Base-by-base conservation (phyloP, 2,329 filamentous ascomycete species). In the Alternaria alternata region DNA sequence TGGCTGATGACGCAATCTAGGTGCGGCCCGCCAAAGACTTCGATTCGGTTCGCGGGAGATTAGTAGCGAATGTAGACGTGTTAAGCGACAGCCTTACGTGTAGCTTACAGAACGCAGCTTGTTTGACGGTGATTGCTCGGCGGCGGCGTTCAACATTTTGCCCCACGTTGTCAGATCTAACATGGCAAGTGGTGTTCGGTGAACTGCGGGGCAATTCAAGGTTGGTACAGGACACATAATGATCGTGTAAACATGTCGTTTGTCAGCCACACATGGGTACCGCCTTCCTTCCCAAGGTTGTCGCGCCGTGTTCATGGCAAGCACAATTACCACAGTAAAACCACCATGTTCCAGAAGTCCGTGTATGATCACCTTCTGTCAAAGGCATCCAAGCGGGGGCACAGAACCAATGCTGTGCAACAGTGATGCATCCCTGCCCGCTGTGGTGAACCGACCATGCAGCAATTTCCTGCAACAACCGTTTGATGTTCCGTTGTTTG, bases 1-100 rank as follows among this genome's bases (percentile, higher is more conserved):
- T 42, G 18, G 20, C 24, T 26, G 38, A 54, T 59, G 56, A 59
- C 43, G 56, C 51, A 55, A 49, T 54, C 56, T 26, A 55, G 38
- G 39, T 43, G 28, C 36, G 20, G 32, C 16, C 41, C 42, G 41
- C 20, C 32, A 36, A 54, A 51, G 26, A 30, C 32, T 54, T 42
- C 7, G 20, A 47, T 47, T 36, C 43, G 56, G 16, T 43, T 26
- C 22, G 51, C 43, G 36, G 36, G 42, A 39, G 8, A 41, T n/a
- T 38, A 30, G 20, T 38, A 57, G 46, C 41, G 26, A 53, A 11
- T 18, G 52, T 54, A 14, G n/a, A n/a, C 46, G 30, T 34, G 16
- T 34, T 48, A 48, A 24, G 30, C 30, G 28, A 48, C 46, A 48
- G 46, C 18, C 46, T 48, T 34, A 5, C 12, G 14, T 36, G 30